Evolutionary conservation across 768 basidiomycete species (phyloP).

Genomic region (Rhodosporidiobolus odoratus): DNA sequence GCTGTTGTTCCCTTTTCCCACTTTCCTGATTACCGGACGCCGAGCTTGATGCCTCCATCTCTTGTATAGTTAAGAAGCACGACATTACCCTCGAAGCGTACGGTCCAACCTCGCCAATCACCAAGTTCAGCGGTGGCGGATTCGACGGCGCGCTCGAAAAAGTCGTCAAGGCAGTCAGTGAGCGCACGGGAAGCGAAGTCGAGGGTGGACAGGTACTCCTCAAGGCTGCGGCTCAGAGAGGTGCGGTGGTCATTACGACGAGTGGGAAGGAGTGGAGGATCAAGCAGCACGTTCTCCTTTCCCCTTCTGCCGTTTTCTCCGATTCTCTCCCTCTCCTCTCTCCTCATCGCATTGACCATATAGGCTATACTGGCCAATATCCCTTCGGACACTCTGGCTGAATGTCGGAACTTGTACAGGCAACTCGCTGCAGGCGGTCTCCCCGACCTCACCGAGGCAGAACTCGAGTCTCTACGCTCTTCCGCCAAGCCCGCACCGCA

Average conservation of each 20-base stretch:
- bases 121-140: constrained; percentile 7
- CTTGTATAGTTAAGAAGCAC: constrained; percentile 20
- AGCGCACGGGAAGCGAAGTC: constrained; percentile 15
- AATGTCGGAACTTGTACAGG: too few species aligned
- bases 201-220: constrained; percentile 33
- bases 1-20: not conserved
- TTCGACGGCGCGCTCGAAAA: constrained; percentile 14
- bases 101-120: constrained; percentile 25
- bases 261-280: constrained; percentile 36
- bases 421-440: constrained; percentile 26
- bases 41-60: not conserved
- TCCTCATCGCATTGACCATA: too few species aligned
- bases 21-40: not conserved
- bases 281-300: constrained; percentile 17
- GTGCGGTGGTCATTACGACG: constrained; percentile 34
- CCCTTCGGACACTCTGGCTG: too few species aligned
- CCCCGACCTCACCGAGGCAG: constrained; percentile 17
- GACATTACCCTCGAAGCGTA: constrained; percentile 28
- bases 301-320: not conserved
- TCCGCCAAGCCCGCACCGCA: constrained; percentile 13
- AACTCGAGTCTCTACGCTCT: constrained; percentile 18
- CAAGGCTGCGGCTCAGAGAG: constrained; percentile 23
- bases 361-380: too few species aligned
- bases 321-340: not conserved
- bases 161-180: constrained; percentile 10